Conservation (phyloP, 2,329 filamentous ascomycete species). For the Cordyceps sp. region DNA sequence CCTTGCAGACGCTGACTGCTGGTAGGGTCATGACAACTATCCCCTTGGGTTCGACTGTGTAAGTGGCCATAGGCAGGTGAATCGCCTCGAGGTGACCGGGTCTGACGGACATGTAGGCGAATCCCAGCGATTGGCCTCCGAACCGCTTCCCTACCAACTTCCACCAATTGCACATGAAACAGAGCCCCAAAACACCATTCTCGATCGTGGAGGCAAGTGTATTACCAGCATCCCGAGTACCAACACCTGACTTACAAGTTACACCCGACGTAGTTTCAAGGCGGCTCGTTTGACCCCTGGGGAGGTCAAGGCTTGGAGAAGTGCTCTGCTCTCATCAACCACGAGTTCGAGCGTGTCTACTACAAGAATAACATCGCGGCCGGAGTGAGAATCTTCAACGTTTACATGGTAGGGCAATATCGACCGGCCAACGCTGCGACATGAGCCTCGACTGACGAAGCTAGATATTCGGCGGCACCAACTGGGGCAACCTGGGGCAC, state of each 20-base stretch:
- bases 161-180: conserved; percentile 12
- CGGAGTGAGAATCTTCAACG: conserved; percentile 49
- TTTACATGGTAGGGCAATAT: conserved; percentile 48
- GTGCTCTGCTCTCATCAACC: conserved; percentile 48
- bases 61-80: not conserved
- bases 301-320: conserved; percentile 53
- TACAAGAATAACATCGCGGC: conserved; percentile 61
- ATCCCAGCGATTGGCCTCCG: conserved; percentile 42
- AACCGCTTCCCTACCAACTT: conserved; percentile 35
- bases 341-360: conserved; percentile 64
- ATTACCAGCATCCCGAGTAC: not conserved
- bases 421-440: too few relatives aligned
- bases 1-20: not conserved
- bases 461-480: conserved; percentile 58
- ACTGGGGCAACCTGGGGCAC: conserved; percentile 68
- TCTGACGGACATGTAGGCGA: conserved; percentile 6
- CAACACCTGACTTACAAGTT: not conserved
- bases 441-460: not conserved
- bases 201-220: conserved; percentile 38
- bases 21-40: conserved; percentile 18
- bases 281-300: conserved; percentile 58
- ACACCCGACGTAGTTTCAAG: conserved; percentile 40
- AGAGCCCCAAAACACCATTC: conserved; percentile 51
- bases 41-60: conserved; percentile 28
- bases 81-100: not conserved